Evolutionary conservation across 805 yeast genomes (phyloP), one percentile per base, ranked within the genome.

Genomic region (Torulaspora microellipsoides): DNA sequence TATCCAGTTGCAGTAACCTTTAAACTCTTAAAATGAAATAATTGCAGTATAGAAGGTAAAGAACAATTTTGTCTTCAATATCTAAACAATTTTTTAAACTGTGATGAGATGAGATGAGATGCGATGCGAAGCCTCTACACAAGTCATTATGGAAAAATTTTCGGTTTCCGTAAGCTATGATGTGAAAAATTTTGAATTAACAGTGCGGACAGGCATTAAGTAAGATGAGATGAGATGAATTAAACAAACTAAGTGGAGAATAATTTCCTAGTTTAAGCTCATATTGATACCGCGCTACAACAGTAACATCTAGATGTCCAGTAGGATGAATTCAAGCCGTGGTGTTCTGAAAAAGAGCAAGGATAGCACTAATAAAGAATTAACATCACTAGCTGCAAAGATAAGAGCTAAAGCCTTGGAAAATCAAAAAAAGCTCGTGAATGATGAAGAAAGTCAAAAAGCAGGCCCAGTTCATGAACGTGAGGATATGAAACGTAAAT

Each of bases 341-440:
- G 34, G 29, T 20, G 38, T 36, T 14, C 31, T 40, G 25, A 39
- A 31, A 27, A 43, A 32, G 38, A 39, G 13, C 14, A 49, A 47
- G 31, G 20, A 43, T 20, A 42, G 37, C 43, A 36, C 52, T 15
- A 54, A 46, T 30, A 40, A 46, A 36, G 72, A 68, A 45, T 44
- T 59, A 25, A 62, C 70, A 32, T 73, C 76, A 5, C 67, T 80
- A 36, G 85, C 83, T 1, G 80, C 76, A 51, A 78, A 77, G 58
- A 77, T 80, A 38, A 71, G 67, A 42, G 64, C 66, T 34, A 69
- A 68, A 41, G 75, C 75, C 3, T 43, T 71, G 15, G 64, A 57
- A 34, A 58, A 59, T 36, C 62, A 61, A 48, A 53, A 55, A 46
- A 47, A 48, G 27, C 8, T 41, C 30, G 31, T 44, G 29, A 33